These are phyloP conservation scores for Rhizopus microsporus DNA, from an alignment of 371 early-diverging fungal species.

Conservation along the genomic window DNA sequence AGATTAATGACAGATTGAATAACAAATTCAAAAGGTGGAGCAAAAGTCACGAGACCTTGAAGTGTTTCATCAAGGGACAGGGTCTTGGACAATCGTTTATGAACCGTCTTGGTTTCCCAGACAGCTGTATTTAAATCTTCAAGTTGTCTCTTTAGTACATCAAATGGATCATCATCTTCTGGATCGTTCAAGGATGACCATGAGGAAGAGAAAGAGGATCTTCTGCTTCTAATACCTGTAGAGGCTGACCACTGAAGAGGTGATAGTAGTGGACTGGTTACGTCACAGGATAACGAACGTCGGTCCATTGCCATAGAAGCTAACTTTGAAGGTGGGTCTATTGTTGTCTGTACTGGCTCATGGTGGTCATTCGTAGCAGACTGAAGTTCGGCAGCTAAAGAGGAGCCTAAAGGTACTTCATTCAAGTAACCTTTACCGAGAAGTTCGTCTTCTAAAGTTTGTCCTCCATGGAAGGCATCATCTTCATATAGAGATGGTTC, in stretches of 20 bases:
- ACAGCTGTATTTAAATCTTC: conserved; percentile 51
- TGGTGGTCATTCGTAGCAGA: conserved; percentile 34
- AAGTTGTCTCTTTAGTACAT: conserved; percentile 46
- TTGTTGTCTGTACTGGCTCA: conserved; percentile 8
- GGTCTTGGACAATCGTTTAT: conserved; percentile 49
- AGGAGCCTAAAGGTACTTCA: conserved; percentile 43
- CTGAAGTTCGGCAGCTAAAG: conserved; percentile 52
- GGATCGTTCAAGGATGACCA: conserved; percentile 45
- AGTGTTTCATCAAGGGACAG: conserved; percentile 42
- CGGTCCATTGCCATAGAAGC: conserved; percentile 39
- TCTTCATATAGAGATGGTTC: conserved; percentile 35
- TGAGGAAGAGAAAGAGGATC: conserved; percentile 42
- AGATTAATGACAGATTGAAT: conserved; percentile 49
- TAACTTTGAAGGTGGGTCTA: conserved; percentile 28
- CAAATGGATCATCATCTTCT: conserved; percentile 52
- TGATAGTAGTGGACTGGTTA: conserved; percentile 23
- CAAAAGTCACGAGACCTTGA: conserved; percentile 35
- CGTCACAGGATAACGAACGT: conserved; percentile 19
- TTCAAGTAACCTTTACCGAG: conserved; percentile 46
- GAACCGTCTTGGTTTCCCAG: conserved; percentile 54
- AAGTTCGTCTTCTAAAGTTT: conserved; percentile 49
- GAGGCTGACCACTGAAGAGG: conserved; percentile 42
- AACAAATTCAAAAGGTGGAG: conserved; percentile 48
- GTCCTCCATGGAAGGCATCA: conserved; percentile 41
- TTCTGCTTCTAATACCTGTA: conserved; percentile 38